Conservation (phyloP, 163 green algal genomes). For the Coccomyxa subellipsoidea region DNA sequence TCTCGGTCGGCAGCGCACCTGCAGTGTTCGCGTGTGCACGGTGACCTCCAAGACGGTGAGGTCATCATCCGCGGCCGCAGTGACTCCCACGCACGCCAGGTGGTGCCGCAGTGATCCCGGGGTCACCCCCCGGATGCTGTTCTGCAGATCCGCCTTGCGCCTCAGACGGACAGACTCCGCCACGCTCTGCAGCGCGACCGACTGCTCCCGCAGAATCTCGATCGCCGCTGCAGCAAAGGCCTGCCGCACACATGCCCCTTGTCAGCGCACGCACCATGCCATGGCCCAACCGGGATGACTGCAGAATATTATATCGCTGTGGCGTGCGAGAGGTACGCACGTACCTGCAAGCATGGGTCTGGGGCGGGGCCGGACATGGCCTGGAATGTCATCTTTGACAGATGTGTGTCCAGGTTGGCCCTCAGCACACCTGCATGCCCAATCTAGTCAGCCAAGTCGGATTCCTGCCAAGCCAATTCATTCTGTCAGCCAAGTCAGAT, state of each 20-base stretch:
- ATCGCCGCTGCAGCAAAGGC: slow-evolving; percentile 15
- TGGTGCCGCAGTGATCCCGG: background rate
- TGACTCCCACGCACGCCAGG: background rate
- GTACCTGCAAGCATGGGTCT: background rate
- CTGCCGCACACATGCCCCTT: background rate
- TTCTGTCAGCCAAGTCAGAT: no score
- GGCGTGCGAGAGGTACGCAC: no score
- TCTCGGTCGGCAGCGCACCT: no score
- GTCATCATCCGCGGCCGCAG: background rate
- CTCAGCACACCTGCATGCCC: background rate
- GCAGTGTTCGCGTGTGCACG: slow-evolving; percentile 29
- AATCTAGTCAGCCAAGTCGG: background rate
- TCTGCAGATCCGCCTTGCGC: slow-evolving; percentile 17
- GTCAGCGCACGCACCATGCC: no score
- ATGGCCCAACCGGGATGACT: no score
- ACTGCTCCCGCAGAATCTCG: slow-evolving; percentile 21
- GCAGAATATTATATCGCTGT: no score
- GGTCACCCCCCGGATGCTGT: background rate
- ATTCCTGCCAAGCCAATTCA: no score
- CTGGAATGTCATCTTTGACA: background rate
- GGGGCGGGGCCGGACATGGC: background rate
- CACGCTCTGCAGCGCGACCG: slow-evolving; percentile 23
- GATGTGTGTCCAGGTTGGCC: background rate
- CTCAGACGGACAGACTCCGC: background rate
- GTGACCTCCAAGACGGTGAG: slow-evolving; percentile 32